Evolutionary conservation across 306 rosid genomes (phyloP), one percentile per base, ranked within the genome.

Genomic region (Amphicarpaea edgeworthii): DNA sequence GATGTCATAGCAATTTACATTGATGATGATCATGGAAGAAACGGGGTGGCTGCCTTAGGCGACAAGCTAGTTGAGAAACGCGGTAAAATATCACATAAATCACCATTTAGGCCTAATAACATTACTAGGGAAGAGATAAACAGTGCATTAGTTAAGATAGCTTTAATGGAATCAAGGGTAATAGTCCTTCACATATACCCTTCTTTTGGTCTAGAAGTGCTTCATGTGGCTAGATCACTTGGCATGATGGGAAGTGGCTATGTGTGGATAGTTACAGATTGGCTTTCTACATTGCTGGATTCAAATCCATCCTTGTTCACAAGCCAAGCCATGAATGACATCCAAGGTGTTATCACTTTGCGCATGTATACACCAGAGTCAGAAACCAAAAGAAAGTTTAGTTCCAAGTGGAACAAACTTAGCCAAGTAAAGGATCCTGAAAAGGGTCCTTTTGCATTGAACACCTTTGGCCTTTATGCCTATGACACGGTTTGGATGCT

Each of bases 21-120:
- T 8, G 97, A 92, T 75, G 96, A 92, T 81, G 97, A 90, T 80
- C 77, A 88, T 55, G 96, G 96, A 42, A 88, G 97, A 87, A 90
- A 88, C 66, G 97, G 93, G 55, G 83, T 90, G 8, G 50, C 90
- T 8, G 81, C 90, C 38, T 78, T 90, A 77, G 96, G 88, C 6
- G 90, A 88, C 47, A 74, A 65, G 72, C 93, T 92, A 46, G 91
- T 88, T 0, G 86, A 87, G 82, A 88, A 74, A 80, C 88, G 96
- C 15, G 77, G 87, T 47, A 88, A 83, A 74, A 88, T 92, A 77
- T 90, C 93, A 26, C 74, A 85, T 46, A 90, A 87, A 72, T 92
- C 88, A 9, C 82, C 96, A 47, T 55, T 92, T 53, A 79, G 58
- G 42, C 72, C 78, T 0, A 37, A 41, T 47, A 40, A 5, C 4